Percentiles rank a stretch among this genome's conserved stretches.
These are phyloP conservation scores for Salvia splendens DNA, from an alignment of 257 asterid genomes.

Conservation along the genomic window DNA sequence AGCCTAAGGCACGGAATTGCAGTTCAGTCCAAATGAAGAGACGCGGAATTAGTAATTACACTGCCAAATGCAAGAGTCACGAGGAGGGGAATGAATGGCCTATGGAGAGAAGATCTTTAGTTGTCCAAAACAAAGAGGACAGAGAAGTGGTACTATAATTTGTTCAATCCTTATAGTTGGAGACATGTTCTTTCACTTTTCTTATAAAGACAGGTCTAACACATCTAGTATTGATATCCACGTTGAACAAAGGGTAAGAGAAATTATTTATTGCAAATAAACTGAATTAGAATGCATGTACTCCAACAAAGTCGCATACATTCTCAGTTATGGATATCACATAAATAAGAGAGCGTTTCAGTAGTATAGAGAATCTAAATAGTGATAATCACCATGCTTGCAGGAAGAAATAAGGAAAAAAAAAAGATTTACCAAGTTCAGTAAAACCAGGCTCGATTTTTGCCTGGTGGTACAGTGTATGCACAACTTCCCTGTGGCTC, in stretches of 20 bases:
- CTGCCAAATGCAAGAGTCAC: not conserved
- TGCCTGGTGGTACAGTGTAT: conserved; percentile 62
- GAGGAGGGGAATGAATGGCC: no score
- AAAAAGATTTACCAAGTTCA: conserved; percentile 63
- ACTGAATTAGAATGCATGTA: conserved; percentile 1
- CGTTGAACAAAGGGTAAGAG: not conserved
- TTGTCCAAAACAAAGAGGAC: not conserved
- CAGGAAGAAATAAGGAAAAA: not conserved
- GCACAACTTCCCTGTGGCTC: conserved; percentile 73
- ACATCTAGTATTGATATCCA: not conserved
- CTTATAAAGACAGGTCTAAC: not conserved
- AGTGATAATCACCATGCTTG: not conserved
- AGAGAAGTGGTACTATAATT: not conserved
- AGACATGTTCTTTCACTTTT: no score
- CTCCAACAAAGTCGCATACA: not conserved
- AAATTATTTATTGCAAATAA: not conserved
- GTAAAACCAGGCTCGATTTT: conserved; percentile 86
- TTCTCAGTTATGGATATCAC: not conserved
- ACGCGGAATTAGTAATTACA: not conserved
- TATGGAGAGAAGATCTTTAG: not conserved
- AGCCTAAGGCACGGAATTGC: no score
- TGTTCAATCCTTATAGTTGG: no score
- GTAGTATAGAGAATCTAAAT: not conserved
- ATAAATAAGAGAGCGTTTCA: not conserved
- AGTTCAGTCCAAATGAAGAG: not conserved